Evolutionary conservation across 164 flowering plant genomes (phyloP).

Genomic region (Macadamia tetraphylla): DNA sequence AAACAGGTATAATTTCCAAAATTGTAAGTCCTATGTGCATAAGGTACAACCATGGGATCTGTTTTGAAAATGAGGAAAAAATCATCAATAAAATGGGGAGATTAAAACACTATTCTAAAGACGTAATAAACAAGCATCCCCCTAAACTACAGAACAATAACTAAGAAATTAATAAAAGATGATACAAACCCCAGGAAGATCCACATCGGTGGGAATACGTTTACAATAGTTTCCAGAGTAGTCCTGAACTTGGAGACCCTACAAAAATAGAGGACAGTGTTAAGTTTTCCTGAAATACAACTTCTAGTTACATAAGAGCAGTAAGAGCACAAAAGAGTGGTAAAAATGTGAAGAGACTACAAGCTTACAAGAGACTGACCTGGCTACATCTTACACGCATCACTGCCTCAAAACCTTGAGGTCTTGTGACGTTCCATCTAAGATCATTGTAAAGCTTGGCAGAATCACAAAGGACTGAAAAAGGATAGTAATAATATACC

Average conservation of each 20-base stretch:
- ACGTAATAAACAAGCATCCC: not conserved
- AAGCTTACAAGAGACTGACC: slow-evolving; percentile 36
- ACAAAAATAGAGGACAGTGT: slow-evolving; percentile 1
- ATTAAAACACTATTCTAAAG: too few relatives aligned
- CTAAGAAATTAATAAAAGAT: not conserved
- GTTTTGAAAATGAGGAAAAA: too few relatives aligned
- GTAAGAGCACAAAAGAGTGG: too few relatives aligned
- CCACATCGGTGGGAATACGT: slow-evolving; percentile 96
- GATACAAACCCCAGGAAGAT: slow-evolving; percentile 81
- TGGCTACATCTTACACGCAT: slow-evolving; percentile 99
- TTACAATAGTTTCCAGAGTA: slow-evolving; percentile 94
- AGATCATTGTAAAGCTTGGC: slow-evolving; percentile 97
- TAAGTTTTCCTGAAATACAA: too few relatives aligned
- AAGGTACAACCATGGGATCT: too few relatives aligned
- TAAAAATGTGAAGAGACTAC: not conserved
- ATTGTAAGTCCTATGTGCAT: too few relatives aligned
- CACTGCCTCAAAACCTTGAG: slow-evolving; percentile 99
- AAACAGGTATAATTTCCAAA: too few relatives aligned
- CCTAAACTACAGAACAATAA: not conserved
- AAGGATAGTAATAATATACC: slow-evolving; percentile 92
- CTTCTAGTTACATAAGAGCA: too few relatives aligned
- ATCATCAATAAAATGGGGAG: too few relatives aligned
- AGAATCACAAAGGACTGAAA: slow-evolving; percentile 84
- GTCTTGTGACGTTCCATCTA: slow-evolving; percentile 97
- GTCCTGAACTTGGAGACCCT: slow-evolving; percentile 99